Conservation (phyloP, 2,329 filamentous ascomycete species). For the Ascocoryne sarcoides region DNA sequence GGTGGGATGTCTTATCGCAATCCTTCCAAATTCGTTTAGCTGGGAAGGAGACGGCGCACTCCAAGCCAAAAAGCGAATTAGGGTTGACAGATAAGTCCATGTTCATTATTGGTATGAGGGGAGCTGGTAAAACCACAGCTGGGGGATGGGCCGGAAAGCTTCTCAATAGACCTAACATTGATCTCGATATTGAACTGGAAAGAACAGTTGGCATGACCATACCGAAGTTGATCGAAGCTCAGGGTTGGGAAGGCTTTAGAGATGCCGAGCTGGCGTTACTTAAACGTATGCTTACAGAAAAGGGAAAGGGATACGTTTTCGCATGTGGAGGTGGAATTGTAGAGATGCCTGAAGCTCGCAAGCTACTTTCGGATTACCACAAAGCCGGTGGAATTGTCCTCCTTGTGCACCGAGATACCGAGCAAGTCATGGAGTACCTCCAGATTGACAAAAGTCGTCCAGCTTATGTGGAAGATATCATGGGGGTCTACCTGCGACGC, state of each 20-base stretch:
- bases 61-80: conserved; percentile 31
- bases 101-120: conserved; percentile 95
- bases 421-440: conserved; percentile 81
- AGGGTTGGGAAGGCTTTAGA: conserved; percentile 86
- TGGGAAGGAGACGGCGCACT: conserved; percentile 48
- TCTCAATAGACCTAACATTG: conserved; percentile 68
- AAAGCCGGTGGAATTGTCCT: conserved; percentile 75
- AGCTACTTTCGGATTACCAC: conserved; percentile 65
- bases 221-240: conserved; percentile 68
- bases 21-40: conserved; percentile 69
- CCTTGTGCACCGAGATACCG: conserved; percentile 78
- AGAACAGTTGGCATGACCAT: conserved; percentile 64
- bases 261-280: conserved; percentile 69
- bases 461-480: conserved; percentile 87
- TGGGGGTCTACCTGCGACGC: conserved; percentile 79
- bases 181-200: conserved; percentile 85
- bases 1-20: conserved; percentile 85
- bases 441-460: conserved; percentile 83
- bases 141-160: conserved; percentile 75
- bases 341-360: conserved; percentile 71
- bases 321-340: conserved; percentile 93
- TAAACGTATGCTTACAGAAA: conserved; percentile 63
- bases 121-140: conserved; percentile 91
- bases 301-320: conserved; percentile 69
- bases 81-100: conserved; percentile 53